Evolutionary conservation across 257 asterid species (phyloP).

Genomic region (Solanum peruvianum): DNA sequence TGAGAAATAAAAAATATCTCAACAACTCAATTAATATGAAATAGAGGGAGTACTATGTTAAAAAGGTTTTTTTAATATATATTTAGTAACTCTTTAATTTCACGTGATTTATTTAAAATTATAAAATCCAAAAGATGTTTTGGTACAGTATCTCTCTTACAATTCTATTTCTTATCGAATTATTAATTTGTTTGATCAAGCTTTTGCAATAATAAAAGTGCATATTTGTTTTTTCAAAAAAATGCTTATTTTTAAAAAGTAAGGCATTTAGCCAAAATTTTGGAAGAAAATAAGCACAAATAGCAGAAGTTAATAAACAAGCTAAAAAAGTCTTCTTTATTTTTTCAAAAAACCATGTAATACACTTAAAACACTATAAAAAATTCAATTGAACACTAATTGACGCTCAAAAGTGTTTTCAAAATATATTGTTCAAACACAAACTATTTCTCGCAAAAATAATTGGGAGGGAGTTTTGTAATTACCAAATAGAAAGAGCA

Average conservation of each 20-base stretch:
- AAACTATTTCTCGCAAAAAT: not conserved
- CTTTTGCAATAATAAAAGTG: not conserved
- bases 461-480: not conserved
- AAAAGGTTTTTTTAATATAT: too few relatives aligned
- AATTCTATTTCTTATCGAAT: not conserved
- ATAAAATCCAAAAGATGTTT: not conserved
- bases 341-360: not conserved
- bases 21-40: too few relatives aligned
- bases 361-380: not conserved
- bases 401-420: not conserved
- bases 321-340: rapidly evolving
- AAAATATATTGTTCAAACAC: not conserved
- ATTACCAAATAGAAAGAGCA: constrained; percentile 6
- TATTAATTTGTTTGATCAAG: not conserved
- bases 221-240: too few relatives aligned
- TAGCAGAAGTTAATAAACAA: not conserved
- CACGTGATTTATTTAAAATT: not conserved
- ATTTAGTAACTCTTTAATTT: not conserved
- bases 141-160: not conserved
- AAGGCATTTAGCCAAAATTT: not conserved
- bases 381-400: not conserved
- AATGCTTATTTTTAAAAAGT: not conserved
- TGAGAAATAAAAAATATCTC: too few relatives aligned
- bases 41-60: too few relatives aligned
- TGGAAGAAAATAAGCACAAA: not conserved